Conservation (phyloP, 78 protist species). For the Guillardia theta region DNA sequence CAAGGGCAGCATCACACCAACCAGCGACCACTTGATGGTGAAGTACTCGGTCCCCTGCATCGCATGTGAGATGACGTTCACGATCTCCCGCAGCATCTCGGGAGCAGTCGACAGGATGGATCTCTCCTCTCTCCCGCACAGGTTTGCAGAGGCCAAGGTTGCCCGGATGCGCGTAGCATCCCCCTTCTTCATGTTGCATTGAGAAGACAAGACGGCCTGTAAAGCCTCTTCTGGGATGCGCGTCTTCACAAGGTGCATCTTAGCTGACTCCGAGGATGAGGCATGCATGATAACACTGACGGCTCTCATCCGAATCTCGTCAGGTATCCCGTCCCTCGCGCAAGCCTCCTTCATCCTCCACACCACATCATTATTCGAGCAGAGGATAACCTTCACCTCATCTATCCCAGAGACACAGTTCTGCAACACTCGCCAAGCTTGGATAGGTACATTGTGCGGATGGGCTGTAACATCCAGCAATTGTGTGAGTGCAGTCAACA, state of each 20-base stretch:
- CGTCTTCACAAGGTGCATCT: neutral
- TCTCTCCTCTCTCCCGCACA: conserved; percentile 7
- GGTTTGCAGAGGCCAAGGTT: neutral
- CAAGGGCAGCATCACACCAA: neutral
- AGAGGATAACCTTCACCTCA: neutral
- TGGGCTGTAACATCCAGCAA: neutral
- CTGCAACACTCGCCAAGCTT: conserved; percentile 7
- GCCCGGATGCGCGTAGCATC: neutral
- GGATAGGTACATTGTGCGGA: neutral
- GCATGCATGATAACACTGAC: conserved; percentile 8
- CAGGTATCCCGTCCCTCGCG: neutral
- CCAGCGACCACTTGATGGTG: neutral
- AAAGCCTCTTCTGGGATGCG: neutral
- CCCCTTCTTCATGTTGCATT: neutral
- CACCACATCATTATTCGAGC: neutral
- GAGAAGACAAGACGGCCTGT: neutral
- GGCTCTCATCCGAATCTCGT: neutral
- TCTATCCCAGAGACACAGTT: neutral
- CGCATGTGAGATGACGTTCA: neutral
- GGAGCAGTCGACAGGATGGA: neutral
- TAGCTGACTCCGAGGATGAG: neutral
- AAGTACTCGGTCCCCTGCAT: neutral
- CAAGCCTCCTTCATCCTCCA: neutral
- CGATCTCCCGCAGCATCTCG: neutral
- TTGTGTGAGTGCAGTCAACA: neutral